A percentile compares a stretch with the other conserved stretches of the same genome.
Conservation (phyloP, 257 asterid species). For the Solanum chiquidenum region DNA sequence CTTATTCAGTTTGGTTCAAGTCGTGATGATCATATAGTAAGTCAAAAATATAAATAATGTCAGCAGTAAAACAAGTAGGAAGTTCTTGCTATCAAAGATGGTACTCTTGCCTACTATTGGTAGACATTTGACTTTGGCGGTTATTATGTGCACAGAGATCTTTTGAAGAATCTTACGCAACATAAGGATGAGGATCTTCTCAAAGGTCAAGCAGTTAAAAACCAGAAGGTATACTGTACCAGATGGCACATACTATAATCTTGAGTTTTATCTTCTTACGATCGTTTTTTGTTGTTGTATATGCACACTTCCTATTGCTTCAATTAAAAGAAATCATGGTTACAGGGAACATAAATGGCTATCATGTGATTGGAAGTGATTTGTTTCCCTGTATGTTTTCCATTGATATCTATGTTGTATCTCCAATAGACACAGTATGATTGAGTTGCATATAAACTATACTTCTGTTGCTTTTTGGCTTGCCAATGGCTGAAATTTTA, state of each 20-base stretch:
- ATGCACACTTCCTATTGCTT: neutral
- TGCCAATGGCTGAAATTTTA: neutral
- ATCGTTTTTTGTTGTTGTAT: neutral
- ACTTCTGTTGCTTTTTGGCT: neutral
- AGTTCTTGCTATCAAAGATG: neutral
- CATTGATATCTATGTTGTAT: neutral
- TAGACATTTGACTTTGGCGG: neutral
- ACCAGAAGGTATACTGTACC: slow-evolving; percentile 54
- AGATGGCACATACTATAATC: neutral
- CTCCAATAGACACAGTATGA: neutral
- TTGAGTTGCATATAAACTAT: neutral
- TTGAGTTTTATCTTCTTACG: neutral
- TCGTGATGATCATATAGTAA: neutral
- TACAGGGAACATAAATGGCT: neutral
- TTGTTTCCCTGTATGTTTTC: neutral
- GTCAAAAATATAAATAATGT: neutral
- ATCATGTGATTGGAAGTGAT: neutral
- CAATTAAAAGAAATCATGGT: neutral
- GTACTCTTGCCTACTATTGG: neutral
- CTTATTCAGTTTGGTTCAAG: neutral
- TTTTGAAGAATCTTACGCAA: slow-evolving; percentile 55
- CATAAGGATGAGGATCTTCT: slow-evolving; percentile 72
- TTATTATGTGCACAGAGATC: slow-evolving; percentile 36
- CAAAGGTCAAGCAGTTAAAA: slow-evolving; percentile 82
- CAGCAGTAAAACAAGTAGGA: neutral